Percentiles rank a stretch among this genome's conserved stretches.
These are phyloP conservation scores for Astrothelium subdiscretum DNA, from an alignment of 495 filamentous ascomycete species.

Conservation along the genomic window DNA sequence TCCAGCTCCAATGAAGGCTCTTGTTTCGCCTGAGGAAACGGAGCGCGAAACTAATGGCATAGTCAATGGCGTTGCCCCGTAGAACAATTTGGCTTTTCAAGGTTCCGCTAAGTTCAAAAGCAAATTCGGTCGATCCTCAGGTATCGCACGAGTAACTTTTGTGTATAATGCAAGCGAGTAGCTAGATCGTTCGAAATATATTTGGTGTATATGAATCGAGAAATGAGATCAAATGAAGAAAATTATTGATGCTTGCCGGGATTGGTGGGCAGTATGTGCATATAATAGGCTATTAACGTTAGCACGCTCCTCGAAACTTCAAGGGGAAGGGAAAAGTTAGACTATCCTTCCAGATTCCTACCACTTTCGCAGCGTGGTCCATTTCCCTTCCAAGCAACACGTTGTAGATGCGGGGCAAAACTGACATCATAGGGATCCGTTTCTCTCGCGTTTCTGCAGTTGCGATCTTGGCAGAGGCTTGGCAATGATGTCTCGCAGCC, in stretches of 20 bases:
- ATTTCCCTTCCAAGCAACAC: neutral
- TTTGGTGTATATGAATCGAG: no score
- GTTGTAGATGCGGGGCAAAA: neutral
- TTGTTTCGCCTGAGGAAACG: slow-evolving; percentile 26
- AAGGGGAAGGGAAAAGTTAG: neutral
- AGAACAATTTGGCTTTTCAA: neutral
- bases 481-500: neutral
- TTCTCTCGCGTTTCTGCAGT: no score
- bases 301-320: no score
- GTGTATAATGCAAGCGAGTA: no score
- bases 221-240: no score
- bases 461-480: neutral
- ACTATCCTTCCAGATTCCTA: neutral
- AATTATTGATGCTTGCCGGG: no score
- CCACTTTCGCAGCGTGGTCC: neutral
- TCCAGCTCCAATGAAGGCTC: slow-evolving; percentile 52
- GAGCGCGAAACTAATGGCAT: neutral
- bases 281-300: no score
- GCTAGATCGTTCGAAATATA: no score
- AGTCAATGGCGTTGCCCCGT: neutral
- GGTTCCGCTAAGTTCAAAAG: neutral
- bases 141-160: no score
- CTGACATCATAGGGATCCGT: neutral
- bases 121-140: no score
- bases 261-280: no score